Base-by-base conservation (phyloP, 2,329 filamentous ascomycete species). In the Aspergillus flavus region DNA sequence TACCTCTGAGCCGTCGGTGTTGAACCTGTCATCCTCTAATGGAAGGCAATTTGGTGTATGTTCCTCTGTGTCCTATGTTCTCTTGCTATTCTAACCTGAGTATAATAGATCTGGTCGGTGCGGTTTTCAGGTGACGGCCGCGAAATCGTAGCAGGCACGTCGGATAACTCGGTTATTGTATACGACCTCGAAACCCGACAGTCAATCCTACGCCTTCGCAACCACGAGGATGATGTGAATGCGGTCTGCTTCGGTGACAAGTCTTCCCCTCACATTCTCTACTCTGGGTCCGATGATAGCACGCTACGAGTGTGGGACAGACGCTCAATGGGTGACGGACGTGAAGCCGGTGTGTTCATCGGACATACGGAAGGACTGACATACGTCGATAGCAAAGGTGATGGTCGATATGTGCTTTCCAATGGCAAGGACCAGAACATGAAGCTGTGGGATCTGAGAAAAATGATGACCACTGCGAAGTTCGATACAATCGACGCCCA, bases 351-450 rank as follows among this genome's bases (percentile, higher is more conserved):
- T 10, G 86, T 87, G 12, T 89, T 90, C 73, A 77, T 89, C 41
- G 87, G 87, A 7, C 87, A 89, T 69, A 89, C 86, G 0, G 87
- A 89, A 75, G 87, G 87, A 7, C 69, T 90, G 57, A 89, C 87
- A 0, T 89, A 89, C 65, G 86, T 90, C 39, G 87, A 89, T 74
- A 94, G 91, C 78, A 94, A 98, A 84, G 92, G 91, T 46, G 93
- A 97, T 72, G 88, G 89, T 2, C 87, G 94, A 61, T 98, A 98
- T 76, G 91, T 98, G 10, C 86, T 99, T 30, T 94, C 90, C 68
- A 99, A 99, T 72, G 92, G 89, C 65, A 99, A 98, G 75, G 95
- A 99, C 74, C 95, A 98, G 77, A 94, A 90, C 48, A 96, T 96
- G 87, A 98, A 98, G 79, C 85, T 99, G 0, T 99, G 95, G 95